Percentiles rank a stretch among this genome's conserved stretches.
Conservation (phyloP, 495 filamentous ascomycete genomes). For the Penicillium maclennaniae region DNA sequence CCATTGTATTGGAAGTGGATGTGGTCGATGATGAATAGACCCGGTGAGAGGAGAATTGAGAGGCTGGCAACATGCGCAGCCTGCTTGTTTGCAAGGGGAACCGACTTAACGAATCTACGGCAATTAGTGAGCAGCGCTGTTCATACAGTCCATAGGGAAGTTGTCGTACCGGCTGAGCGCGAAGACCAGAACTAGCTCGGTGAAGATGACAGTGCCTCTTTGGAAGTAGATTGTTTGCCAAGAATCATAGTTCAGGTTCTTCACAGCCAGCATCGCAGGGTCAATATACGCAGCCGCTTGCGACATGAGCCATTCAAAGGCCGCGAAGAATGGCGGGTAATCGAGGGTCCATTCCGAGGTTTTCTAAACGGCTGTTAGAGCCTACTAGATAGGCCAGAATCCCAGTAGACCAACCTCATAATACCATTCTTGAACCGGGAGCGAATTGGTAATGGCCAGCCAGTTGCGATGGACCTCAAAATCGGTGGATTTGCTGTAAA, state of each 20-base stretch:
- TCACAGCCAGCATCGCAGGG: conserved; percentile 76
- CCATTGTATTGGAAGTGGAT: conserved; percentile 99
- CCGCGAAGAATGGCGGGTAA: conserved; percentile 96
- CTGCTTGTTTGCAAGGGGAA: conserved; percentile 58
- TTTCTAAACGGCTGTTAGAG: conserved; percentile 46
- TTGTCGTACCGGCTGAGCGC: conserved; percentile 70
- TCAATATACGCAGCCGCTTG: conserved; percentile 74
- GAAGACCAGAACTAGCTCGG: conserved; percentile 77
- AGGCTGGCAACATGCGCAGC: conserved; percentile 83
- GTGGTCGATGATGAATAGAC: conserved; percentile 94
- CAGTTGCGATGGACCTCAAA: conserved; percentile 98
- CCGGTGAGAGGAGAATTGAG: conserved; percentile 86
- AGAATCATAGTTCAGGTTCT: conserved; percentile 77
- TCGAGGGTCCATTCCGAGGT: conserved; percentile 99
- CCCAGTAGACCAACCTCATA: conserved; percentile 59
- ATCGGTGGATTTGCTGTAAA: conserved; percentile 89
- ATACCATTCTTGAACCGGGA: conserved; percentile 89
- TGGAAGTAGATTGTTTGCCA: conserved; percentile 95
- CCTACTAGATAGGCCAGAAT: neutral
- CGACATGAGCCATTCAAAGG: conserved; percentile 91
- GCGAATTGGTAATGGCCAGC: conserved; percentile 88
- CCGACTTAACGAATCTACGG: conserved; percentile 66
- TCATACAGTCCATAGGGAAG: neutral
- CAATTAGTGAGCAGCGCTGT: neutral
- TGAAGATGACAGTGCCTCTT: conserved; percentile 78